Conservation (phyloP, 257 asterid genomes). For the Scutellaria minor region DNA sequence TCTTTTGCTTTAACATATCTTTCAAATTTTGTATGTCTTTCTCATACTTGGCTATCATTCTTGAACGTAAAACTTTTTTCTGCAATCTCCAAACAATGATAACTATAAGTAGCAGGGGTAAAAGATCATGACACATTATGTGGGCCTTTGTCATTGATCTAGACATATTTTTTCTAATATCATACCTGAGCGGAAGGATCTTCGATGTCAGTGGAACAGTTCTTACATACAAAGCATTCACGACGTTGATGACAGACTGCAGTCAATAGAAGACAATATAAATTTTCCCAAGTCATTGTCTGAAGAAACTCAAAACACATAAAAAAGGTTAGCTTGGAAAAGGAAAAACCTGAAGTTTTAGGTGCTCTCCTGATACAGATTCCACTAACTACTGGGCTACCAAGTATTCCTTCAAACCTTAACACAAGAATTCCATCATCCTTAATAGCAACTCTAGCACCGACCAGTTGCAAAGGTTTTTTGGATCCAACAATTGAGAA, state of each 20-base stretch:
- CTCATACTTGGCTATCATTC: slow-evolving; percentile 75
- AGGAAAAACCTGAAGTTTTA: slow-evolving; percentile 51
- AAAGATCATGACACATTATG: neutral
- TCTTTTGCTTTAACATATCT: slow-evolving; percentile 70
- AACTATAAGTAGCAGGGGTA: slow-evolving; percentile 21
- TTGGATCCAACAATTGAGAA: slow-evolving; percentile 90
- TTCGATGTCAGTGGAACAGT: slow-evolving; percentile 70
- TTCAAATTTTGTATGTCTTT: slow-evolving; percentile 76
- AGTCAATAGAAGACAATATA: slow-evolving; percentile 30
- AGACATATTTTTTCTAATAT: neutral
- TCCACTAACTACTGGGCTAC: slow-evolving; percentile 91
- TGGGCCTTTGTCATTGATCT: slow-evolving; percentile 17
- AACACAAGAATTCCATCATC: slow-evolving; percentile 64
- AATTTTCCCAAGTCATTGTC: slow-evolving; percentile 2
- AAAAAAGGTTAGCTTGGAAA: slow-evolving; percentile 5
- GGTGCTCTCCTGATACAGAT: slow-evolving; percentile 74
- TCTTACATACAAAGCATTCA: slow-evolving; percentile 62
- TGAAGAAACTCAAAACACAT: neutral
- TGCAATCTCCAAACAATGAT: slow-evolving; percentile 43
- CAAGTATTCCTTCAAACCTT: slow-evolving; percentile 79
- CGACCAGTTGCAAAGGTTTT: slow-evolving; percentile 84
- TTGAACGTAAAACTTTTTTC: slow-evolving; percentile 59
- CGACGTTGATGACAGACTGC: slow-evolving; percentile 52
- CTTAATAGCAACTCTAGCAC: slow-evolving; percentile 65
- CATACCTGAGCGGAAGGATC: slow-evolving; percentile 82